Base-by-base conservation (phyloP, 1,139 yeast genomes). In the Eremothecium cymbalariae region DNA sequence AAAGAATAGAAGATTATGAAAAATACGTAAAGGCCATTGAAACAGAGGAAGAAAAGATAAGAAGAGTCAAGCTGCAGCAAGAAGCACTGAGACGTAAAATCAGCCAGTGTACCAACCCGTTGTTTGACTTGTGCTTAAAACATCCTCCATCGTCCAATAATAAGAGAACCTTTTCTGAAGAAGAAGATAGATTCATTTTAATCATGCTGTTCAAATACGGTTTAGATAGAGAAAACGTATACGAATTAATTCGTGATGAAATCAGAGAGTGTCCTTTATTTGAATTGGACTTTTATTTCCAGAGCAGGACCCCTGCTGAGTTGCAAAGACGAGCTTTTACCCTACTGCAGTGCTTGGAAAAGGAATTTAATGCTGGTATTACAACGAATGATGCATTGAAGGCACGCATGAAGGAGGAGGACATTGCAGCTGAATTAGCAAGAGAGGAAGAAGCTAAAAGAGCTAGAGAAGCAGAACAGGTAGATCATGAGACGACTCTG, bases 1-100 rank as follows among this genome's bases (percentile, higher is more conserved):
- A 71, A 37, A 75, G 73, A 39, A 75, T 81, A 39, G 90, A 81
- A 20, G 88, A 86, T 4, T 74, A 73, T 53, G 94, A 81, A 46
- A 67, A 77, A 45, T 77, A 73, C 46, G 60, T 81, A 30, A 64
- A 65, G 26, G 81, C 73, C 43, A 79, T 81, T 42, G 90, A 81
- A 54, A 63, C 65, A n/a, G 94, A 90, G 12, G 94, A 81, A 51
- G 86, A 79, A 25, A 77, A 70, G 51, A 67, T 77, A 24, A 62
- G 70, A 40, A 74, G 72, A 45, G 50, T 67, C 8, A 73, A 70
- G 47, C 53, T 75, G 20, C 86, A 79, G 46, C 77, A 74, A 50
- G 86, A 78, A 53, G 70, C 81, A 8, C 60, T 81, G 35, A 67
- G 84, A 44, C 62, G 80, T 38, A 81, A 81, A 50, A 53, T 81